phyloP scores from a whole-genome alignment of 805 yeast genomes.

The Scheffersomyces lignosus region DNA sequence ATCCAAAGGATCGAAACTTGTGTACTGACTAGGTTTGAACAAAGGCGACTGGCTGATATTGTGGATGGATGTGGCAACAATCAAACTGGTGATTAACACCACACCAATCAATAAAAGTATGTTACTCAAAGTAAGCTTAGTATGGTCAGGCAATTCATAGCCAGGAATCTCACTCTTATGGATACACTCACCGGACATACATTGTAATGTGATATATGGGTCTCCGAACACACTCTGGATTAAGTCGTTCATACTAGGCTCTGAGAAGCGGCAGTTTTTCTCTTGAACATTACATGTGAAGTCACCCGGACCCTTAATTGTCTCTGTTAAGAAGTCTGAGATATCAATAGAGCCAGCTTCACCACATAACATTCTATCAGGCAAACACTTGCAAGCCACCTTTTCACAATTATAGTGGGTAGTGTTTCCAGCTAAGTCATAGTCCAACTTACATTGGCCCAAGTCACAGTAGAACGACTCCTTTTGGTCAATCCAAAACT shows the following conservation, averaged over 20 bases:
- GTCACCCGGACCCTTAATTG: constrained; percentile 91
- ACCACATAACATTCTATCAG: constrained; percentile 93
- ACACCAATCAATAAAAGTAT: constrained; percentile 47
- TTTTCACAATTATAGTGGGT: constrained; percentile 77
- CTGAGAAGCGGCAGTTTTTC: constrained; percentile 75
- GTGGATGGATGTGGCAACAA: constrained; percentile 43
- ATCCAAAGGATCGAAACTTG: constrained; percentile 30
- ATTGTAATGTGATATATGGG: constrained; percentile 75
- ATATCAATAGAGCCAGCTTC: constrained; percentile 92
- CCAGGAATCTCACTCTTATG: constrained; percentile 95
- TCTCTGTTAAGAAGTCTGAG: constrained; percentile 85
- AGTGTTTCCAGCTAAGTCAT: constrained; percentile 58
- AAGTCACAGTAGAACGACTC: constrained; percentile 93
- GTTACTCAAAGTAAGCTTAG: constrained; percentile 45
- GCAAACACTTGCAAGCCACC: constrained; percentile 85
- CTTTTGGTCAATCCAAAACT: constrained; percentile 89
- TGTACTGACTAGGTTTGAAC: constrained; percentile 37
- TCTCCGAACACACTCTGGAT: constrained; percentile 95
- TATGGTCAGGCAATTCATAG: constrained; percentile 63
- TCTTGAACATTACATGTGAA: constrained; percentile 72
- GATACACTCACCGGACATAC: constrained; percentile 87
- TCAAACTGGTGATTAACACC: constrained; percentile 42
- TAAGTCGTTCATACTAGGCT: constrained; percentile 94
- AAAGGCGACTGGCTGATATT: constrained; percentile 63
- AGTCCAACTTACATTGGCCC: constrained; percentile 66